phyloP scores from a whole-genome alignment of 768 basidiomycete genomes.

The Hydnum rufescens region DNA sequence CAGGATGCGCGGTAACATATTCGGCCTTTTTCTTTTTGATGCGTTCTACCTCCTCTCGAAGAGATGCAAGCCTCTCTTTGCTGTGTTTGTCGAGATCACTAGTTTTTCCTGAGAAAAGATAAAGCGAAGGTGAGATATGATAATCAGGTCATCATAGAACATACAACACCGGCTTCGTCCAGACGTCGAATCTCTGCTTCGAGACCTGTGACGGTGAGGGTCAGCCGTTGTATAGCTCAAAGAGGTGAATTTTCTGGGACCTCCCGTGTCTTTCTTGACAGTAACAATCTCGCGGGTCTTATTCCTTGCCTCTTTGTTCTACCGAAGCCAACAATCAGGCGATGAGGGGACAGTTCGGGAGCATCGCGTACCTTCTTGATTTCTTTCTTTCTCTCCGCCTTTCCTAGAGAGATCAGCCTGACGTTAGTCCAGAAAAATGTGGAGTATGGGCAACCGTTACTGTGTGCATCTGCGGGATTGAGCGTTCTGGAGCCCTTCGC shows the following conservation, averaged over 20 bases:
- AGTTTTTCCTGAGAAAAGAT: conserved; percentile 6
- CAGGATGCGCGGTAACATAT: conserved; percentile 84
- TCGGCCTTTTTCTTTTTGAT: conserved; percentile 79
- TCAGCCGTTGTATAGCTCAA: background rate
- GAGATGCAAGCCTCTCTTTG: conserved; percentile 42
- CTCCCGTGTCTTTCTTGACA: conserved; percentile 84
- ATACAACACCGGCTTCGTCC: conserved; percentile 12
- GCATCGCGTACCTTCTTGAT: conserved; percentile 56
- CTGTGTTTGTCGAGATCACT: conserved; percentile 23
- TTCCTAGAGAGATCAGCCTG: conserved; percentile 32
- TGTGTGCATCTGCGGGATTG: conserved; percentile 89
- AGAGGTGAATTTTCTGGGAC: conserved; percentile 21
- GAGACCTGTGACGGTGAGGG: conserved; percentile 30
- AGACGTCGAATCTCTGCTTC: conserved; percentile 46
- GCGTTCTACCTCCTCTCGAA: conserved; percentile 59
- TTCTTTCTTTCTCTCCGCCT: conserved; percentile 84
- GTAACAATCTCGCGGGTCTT: conserved; percentile 76
- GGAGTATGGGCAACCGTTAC: conserved; percentile 34
- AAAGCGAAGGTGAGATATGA: conserved; percentile 18
- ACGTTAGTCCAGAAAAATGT: background rate
- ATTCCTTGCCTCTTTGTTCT: conserved; percentile 14
- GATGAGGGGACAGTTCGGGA: conserved; percentile 1
- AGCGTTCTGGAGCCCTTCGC: conserved; percentile 29
- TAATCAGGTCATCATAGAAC: conserved; percentile 38
- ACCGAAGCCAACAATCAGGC: conserved; percentile 24